Conservation (phyloP, 2,329 filamentous ascomycete genomes). For the Aspergillus pseudoterreus region DNA sequence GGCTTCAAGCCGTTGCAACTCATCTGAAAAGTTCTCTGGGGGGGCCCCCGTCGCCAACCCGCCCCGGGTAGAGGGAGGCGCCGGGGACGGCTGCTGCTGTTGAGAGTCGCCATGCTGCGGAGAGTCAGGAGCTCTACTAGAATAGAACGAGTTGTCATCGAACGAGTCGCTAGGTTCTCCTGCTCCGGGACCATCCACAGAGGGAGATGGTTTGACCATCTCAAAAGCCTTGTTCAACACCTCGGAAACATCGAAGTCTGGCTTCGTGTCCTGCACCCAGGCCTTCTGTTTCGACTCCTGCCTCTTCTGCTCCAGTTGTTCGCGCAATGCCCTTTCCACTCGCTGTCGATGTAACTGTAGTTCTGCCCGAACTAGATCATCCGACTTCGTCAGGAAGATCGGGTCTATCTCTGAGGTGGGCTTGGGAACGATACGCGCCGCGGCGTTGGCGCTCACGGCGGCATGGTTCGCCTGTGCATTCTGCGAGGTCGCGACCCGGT, state of each 20-base stretch:
- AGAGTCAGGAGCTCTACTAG: constrained; percentile 82
- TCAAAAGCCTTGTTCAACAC: constrained; percentile 68
- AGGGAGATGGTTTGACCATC: constrained; percentile 66
- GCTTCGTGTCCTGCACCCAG: constrained; percentile 50
- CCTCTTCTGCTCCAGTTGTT: constrained; percentile 68
- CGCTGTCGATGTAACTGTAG: constrained; percentile 74
- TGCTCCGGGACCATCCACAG: constrained; percentile 51
- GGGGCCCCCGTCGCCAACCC: constrained; percentile 30
- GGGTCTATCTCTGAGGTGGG: constrained; percentile 71
- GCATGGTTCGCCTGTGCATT: constrained; percentile 15
- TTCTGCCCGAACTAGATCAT: constrained; percentile 78
- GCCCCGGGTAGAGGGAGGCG: constrained; percentile 27
- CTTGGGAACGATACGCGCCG: constrained; percentile 38
- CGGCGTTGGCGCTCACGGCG: constrained; percentile 13
- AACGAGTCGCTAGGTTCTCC: constrained; percentile 73
- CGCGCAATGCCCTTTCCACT: constrained; percentile 71
- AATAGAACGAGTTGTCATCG: constrained; percentile 94
- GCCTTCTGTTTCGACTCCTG: constrained; percentile 48
- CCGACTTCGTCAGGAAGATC: constrained; percentile 80
- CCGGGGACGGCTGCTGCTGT: constrained; percentile 26
- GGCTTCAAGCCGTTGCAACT: constrained; percentile 36
- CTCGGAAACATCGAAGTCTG: constrained; percentile 67
- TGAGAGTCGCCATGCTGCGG: constrained; percentile 44
- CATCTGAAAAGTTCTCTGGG: constrained; percentile 32
- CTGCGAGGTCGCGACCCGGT: constrained; percentile 13